Evolutionary conservation across 345 rosid genomes (phyloP), one percentile per base, ranked within the genome.

Genomic region (Syzygium grande): DNA sequence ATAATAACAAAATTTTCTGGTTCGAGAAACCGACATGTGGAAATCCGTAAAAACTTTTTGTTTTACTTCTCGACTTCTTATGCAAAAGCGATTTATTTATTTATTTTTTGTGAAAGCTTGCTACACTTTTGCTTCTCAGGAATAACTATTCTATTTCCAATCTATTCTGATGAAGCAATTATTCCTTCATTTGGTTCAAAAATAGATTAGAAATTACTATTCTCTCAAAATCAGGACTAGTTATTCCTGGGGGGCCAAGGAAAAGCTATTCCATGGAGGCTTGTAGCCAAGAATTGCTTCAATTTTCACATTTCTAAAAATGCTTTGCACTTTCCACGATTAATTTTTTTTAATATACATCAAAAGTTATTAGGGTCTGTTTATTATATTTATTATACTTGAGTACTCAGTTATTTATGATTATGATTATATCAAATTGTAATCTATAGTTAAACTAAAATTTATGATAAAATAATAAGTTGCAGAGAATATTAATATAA

Each of bases 171-270:
- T 1, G 10, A 63, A 63, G 21, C 10, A 63, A 63, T 63, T 63
- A 14, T 29, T 63, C 38, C 19, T 63, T 63, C 17, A 14, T 63
- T 63, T 63, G 1, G 1, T 14, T 29, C 1, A 27, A 27, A 11
- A 27, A 58, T 0, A 2, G 29, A 0, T 0, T 11, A 59, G 7
- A 11, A 59, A 58, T 5, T 10, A 58, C 3, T 59, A 27, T 5
- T 1, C 30, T 59, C 3, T 56, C 0, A 9, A 0, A 56, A 56
- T 21, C n/a, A 58, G 63, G 61, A 56, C 0, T 56, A 23, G 61
- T 2, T 58, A 23, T 25, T 56, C 6, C n/a, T 56, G 11, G 2
- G n/a, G 0, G 29, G 1, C 29, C n/a, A 11, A 58, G 15, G 29
- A 58, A 58, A 4, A 5, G 7, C 65, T 25, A 25, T 58, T 58